These are phyloP conservation scores for Melaleuca alternifolia DNA, from an alignment of 345 rosid genomes.

Conservation along the genomic window DNA sequence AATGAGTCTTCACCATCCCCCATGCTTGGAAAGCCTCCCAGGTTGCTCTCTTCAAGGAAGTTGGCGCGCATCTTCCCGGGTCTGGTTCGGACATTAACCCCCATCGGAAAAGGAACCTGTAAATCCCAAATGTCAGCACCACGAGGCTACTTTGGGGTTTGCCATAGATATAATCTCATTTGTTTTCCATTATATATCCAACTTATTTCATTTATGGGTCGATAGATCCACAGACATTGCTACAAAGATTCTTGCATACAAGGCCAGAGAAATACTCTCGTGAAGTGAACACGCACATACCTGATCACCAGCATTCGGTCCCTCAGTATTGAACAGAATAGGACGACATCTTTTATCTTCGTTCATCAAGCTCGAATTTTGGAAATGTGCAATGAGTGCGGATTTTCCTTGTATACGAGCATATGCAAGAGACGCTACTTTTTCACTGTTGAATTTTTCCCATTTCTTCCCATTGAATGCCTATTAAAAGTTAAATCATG, in stretches of 20 bases:
- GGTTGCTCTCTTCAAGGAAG: constrained; percentile 17
- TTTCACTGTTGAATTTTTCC: constrained; percentile 79
- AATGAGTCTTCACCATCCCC: constrained; percentile 19
- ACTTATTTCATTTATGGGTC: background rate
- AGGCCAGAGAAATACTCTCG: background rate
- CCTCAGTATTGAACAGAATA: constrained; percentile 61
- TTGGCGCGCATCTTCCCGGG: constrained; percentile 23
- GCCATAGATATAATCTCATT: background rate
- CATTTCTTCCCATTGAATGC: constrained; percentile 72
- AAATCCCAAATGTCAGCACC: background rate
- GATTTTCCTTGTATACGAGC: constrained; percentile 72
- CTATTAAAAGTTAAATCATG: constrained; percentile 13
- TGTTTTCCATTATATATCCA: background rate
- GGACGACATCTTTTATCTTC: constrained; percentile 73
- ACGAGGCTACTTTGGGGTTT: background rate
- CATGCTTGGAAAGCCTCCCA: constrained; percentile 9
- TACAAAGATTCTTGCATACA: background rate
- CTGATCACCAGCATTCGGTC: constrained; percentile 72
- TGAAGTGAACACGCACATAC: constrained; percentile 10
- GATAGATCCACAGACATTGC: background rate
- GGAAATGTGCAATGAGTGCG: constrained; percentile 72
- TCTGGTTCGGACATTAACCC: constrained; percentile 38
- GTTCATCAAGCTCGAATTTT: constrained; percentile 74
- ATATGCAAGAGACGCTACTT: constrained; percentile 66
- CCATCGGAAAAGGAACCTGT: constrained; percentile 63